Evolutionary conservation across 768 basidiomycete species (phyloP).

Genomic region (Kwoniella sp.): DNA sequence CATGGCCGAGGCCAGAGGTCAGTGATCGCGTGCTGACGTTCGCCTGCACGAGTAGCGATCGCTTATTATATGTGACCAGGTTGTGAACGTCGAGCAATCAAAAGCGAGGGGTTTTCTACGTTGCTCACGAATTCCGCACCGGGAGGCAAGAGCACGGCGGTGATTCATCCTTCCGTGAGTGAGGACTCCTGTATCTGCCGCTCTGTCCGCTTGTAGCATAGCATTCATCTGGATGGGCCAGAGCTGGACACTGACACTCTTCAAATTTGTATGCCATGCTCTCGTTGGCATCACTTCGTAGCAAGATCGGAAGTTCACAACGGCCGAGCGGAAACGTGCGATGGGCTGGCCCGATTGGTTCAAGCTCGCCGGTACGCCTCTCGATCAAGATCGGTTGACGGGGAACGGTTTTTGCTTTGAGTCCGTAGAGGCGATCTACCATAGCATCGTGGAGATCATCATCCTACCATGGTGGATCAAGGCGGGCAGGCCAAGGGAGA

Average conservation of each 20-base stretch:
- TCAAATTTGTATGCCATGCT: no score
- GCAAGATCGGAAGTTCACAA: slow-evolving; percentile 32
- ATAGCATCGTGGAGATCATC: slow-evolving; percentile 16
- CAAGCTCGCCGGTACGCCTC: slow-evolving; percentile 18
- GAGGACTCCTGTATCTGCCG: no score
- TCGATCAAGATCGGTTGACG: slow-evolving; percentile 23
- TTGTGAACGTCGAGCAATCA: slow-evolving; percentile 13
- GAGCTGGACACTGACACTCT: no score
- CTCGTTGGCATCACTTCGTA: neutral
- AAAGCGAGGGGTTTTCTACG: slow-evolving; percentile 23
- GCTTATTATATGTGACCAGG: neutral
- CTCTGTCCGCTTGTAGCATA: neutral
- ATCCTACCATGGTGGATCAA: slow-evolving; percentile 32
- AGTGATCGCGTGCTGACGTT: slow-evolving; percentile 8
- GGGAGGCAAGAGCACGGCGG: slow-evolving; percentile 31
- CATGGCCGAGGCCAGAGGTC: neutral
- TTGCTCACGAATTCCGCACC: slow-evolving; percentile 30
- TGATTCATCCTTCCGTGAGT: slow-evolving; percentile 34
- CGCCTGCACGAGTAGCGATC: neutral
- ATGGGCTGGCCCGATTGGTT: slow-evolving; percentile 39
- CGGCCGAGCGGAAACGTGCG: slow-evolving; percentile 37
- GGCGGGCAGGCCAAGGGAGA: slow-evolving; percentile 15
- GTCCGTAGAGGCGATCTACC: slow-evolving; percentile 28
- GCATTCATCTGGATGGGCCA: no score
- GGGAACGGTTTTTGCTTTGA: slow-evolving; percentile 34